Conservation (phyloP, 73 alveolate genomes). For the Paramecium sexaurelia region DNA sequence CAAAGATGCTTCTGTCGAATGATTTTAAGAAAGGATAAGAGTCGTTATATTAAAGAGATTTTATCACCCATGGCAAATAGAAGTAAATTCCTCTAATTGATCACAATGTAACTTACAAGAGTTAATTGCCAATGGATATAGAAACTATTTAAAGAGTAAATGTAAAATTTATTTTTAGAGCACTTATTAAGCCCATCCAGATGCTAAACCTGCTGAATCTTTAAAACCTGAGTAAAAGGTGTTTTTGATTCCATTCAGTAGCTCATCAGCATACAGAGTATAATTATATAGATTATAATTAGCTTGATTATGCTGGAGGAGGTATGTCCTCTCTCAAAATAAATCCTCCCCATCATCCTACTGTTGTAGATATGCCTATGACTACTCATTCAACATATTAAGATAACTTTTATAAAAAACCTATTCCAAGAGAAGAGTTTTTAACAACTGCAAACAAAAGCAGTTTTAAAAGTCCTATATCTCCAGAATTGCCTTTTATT, state of each 20-base stretch:
- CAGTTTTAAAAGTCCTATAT: slow-evolving; percentile 20
- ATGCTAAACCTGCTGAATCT: slow-evolving; percentile 2
- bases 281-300: not conserved
- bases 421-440: slow-evolving; percentile 35
- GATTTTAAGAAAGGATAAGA: slow-evolving; percentile 51
- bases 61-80: not conserved
- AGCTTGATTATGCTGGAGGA: not conserved
- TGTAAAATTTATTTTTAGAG: not conserved
- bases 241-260: slow-evolving; percentile 9
- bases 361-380: slow-evolving; percentile 44
- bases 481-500: slow-evolving; percentile 40
- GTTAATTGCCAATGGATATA: slow-evolving; percentile 12
- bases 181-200: not conserved
- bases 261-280: slow-evolving; percentile 13
- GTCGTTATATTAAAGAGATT: slow-evolving; percentile 6
- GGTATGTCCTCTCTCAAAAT: not conserved
- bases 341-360: slow-evolving; percentile 49
- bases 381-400: not conserved
- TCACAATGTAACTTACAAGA: slow-evolving; percentile 37
- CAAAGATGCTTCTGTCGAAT: not conserved
- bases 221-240: slow-evolving; percentile 26
- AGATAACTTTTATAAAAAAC: slow-evolving; percentile 38
- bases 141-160: slow-evolving; percentile 21
- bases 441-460: not conserved
- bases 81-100: slow-evolving; percentile 24